Conservation (phyloP, 768 basidiomycete species). For the Tylopilus intermedius region DNA sequence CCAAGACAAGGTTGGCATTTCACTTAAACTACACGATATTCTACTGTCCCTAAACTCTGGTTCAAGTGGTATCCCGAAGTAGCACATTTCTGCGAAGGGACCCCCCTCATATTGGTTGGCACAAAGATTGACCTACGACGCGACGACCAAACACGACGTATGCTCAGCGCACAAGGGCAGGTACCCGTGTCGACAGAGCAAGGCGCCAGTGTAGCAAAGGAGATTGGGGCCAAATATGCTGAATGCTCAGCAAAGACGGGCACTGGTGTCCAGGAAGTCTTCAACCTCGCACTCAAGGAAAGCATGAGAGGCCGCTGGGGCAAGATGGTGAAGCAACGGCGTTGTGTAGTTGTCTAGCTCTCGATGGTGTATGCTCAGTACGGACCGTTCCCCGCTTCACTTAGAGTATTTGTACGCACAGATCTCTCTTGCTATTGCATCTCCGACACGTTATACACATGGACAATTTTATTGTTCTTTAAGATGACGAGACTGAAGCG, state of each 20-base stretch:
- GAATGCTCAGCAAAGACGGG: slow-evolving; percentile 97
- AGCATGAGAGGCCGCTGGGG: slow-evolving; percentile 80
- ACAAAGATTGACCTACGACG: slow-evolving; percentile 90
- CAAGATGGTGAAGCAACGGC: slow-evolving; percentile 61
- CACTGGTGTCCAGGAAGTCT: slow-evolving; percentile 85
- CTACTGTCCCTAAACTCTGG: slow-evolving; percentile 8
- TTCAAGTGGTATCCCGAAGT: slow-evolving; percentile 89
- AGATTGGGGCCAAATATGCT: slow-evolving; percentile 89
- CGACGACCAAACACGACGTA: slow-evolving; percentile 80
- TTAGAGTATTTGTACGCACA: slow-evolving; percentile 29
- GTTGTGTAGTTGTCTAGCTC: slow-evolving; percentile 57
- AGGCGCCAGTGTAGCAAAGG: slow-evolving; percentile 79
- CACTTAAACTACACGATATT: not conserved
- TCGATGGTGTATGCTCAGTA: slow-evolving; percentile 7
- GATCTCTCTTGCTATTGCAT: slow-evolving; percentile 26
- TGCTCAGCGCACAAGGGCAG: slow-evolving; percentile 87
- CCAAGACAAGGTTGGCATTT: slow-evolving; percentile 66
- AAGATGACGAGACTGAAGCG: slow-evolving; percentile 16
- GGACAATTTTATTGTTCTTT: slow-evolving; percentile 22
- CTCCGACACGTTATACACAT: slow-evolving; percentile 8
- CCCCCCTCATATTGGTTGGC: slow-evolving; percentile 86
- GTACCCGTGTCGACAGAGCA: slow-evolving; percentile 77
- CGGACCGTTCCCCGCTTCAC: slow-evolving; percentile 10
- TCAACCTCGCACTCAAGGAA: slow-evolving; percentile 82
- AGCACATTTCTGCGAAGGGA: slow-evolving; percentile 85